phyloP scores from a whole-genome alignment of 208 protist genomes.

The Phytomonas sp. region DNA sequence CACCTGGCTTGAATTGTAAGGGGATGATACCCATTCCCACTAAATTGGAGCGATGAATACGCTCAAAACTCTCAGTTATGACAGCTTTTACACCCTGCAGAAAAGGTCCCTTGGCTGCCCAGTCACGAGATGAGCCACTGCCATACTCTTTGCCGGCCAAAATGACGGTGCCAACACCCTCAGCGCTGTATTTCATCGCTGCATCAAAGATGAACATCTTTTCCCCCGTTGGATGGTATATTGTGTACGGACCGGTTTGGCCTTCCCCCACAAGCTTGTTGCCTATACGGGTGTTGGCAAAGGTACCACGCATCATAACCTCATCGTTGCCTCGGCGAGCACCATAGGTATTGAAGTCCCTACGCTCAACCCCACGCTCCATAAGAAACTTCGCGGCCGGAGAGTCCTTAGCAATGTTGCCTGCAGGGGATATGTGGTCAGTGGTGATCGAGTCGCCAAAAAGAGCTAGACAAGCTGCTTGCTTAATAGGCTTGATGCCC shows the following conservation, averaged over 20 bases:
- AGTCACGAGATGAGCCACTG: slow-evolving; percentile 92
- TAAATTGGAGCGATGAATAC: slow-evolving; percentile 94
- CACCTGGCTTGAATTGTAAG: slow-evolving; percentile 89
- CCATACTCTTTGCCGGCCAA: slow-evolving; percentile 95
- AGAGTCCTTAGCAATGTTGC: slow-evolving; percentile 93
- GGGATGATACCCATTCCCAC: slow-evolving; percentile 95
- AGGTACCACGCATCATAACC: slow-evolving; percentile 95
- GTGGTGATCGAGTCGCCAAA: slow-evolving; percentile 95
- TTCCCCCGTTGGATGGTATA: slow-evolving; percentile 89
- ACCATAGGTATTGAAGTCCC: slow-evolving; percentile 96
- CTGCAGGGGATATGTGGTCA: slow-evolving; percentile 95
- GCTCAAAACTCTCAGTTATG: slow-evolving; percentile 91
- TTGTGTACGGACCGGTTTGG: slow-evolving; percentile 88
- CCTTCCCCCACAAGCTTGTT: slow-evolving; percentile 88
- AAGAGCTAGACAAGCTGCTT: slow-evolving; percentile 84
- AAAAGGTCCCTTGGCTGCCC: slow-evolving; percentile 94
- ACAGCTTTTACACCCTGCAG: slow-evolving; percentile 92
- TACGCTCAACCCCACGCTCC: slow-evolving; percentile 71
- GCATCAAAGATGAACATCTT: slow-evolving; percentile 93
- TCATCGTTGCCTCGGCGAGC: slow-evolving; percentile 93
- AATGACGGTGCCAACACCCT: slow-evolving; percentile 74
- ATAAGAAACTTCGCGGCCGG: slow-evolving; percentile 86
- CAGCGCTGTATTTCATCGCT: slow-evolving; percentile 82
- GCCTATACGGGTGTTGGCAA: slow-evolving; percentile 92
- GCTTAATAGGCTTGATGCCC: slow-evolving; percentile 49